Evolutionary conservation across 2,329 filamentous ascomycete species (phyloP), one percentile per base, ranked within the genome.

Genomic region (Calonectria ilicicola): DNA sequence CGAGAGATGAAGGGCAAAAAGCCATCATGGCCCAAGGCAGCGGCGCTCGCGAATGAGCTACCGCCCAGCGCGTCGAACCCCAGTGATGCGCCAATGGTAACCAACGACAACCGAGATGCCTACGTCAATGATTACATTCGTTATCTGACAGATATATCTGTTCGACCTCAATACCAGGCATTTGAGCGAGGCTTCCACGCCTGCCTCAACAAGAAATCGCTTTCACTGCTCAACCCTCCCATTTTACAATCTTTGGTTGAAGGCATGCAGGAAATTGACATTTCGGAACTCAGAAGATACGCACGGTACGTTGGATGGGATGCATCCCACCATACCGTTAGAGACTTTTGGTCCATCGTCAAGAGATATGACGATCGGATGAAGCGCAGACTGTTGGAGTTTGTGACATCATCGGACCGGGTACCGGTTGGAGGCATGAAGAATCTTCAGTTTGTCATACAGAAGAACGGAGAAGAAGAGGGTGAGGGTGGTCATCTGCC

Each of bases 331-430:
- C 90, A 87, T 17, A 91, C 93, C 1, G 91, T 99, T 49, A 86
- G 87, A 27, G 91, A 94, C 77, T 98, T 99, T 82, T 99, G 97
- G 97, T 88, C 88, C 15, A 89, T 98, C 9, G 93, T 98, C 1
- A 89, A 89, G 75, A 83, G 82, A 42, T 97, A 91, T 80, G 88
- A 91, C 72, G 88, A 93, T 19, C 87, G 89, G 53, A 93, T 96
- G 87, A 93, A 93, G 83, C 90, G 92, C 65, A 91, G 91, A 78
- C 85, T 99, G 40, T 88, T 99, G 38, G 95, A 98, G 82, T 99
- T 99, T 80, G 96, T 99, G 35, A 99, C 97, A 17, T 96, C 96
- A 0, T 96, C 93, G 78, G 96, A 98, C 80, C 90, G 97, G 2
- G 91, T 98, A 2, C 97, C 97, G 0, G 94, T 98, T 0, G 95